Base-by-base conservation (phyloP, 2,329 filamentous ascomycete genomes). In the Colletotrichum limetticola region DNA sequence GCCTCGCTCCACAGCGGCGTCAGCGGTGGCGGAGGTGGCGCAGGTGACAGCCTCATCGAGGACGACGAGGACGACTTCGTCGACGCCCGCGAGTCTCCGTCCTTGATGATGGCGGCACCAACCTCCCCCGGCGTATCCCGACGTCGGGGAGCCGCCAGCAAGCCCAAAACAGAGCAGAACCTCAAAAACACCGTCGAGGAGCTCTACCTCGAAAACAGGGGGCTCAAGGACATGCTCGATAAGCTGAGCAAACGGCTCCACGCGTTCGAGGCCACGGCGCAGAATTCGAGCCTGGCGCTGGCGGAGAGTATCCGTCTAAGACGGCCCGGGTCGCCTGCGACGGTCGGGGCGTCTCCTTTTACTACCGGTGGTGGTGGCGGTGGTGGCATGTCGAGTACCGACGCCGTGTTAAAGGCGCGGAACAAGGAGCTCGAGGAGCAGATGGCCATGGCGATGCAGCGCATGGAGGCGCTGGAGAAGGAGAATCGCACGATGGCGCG, bases 201-300 rank as follows among this genome's bases (percentile, higher is more conserved):
- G 82, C 88, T 98, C 11, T 91, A 93, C 75, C 90, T 96, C 61
- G 95, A 98, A 80, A 99, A 98, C 81, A 90, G 93, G 74, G 94
- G 93, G 11, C 88, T 98, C 63, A 96, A 97, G 78, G 90, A 93
- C 70, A 91, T 95, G 77, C 90, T 97, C 9, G 95, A 98, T 82
- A 95, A 94, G 62, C 89, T 98, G 46, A 94, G 93, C 74, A 94
- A 93, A 77, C 91, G 96, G 0, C 89, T 99, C n/a, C 94, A 97
- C 78, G 93, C 95, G 74, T 99, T 98, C 84, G 96, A 99, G 82
- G 92, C 95, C 52, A 95, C 94, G 77, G 95, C 95, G 0, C 97
- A 98, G 83, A 95, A 92, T 75, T 95, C 93, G 49, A 94, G 93
- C 66, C 90, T 95, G 83, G 94, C 95, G 3, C 88, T 98, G 42